Percentiles rank a stretch among this genome's conserved stretches.
Evolutionary conservation across 768 basidiomycete genomes (phyloP).

Genomic region (Suillus subluteus): DNA sequence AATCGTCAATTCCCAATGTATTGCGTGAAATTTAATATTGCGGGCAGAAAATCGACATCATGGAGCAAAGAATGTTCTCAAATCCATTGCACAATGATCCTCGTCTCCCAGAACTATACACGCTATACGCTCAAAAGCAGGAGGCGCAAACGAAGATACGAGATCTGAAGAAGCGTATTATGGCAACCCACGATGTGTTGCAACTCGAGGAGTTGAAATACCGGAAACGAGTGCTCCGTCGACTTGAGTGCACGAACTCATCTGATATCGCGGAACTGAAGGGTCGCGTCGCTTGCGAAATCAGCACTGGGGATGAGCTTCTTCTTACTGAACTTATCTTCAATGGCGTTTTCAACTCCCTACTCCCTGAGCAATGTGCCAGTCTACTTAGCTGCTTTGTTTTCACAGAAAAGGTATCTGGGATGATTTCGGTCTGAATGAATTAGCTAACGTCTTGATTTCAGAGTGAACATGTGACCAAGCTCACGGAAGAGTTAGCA

Average conservation of each 20-base stretch:
- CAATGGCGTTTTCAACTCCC: constrained; percentile 91
- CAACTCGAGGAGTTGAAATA: constrained; percentile 97
- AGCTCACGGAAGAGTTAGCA: constrained; percentile 91
- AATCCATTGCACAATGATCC: constrained; percentile 81
- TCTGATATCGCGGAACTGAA: constrained; percentile 98
- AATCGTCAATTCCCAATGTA: not conserved
- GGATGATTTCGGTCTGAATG: not conserved
- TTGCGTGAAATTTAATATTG: not conserved
- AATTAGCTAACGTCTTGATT: constrained; percentile 9
- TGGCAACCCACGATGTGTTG: constrained; percentile 87
- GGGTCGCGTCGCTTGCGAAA: constrained; percentile 97
- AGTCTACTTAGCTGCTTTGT: constrained; percentile 97
- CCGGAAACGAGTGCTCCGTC: constrained; percentile 90
- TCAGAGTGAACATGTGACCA: constrained; percentile 84
- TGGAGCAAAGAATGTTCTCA: constrained; percentile 85
- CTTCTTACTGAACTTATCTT: constrained; percentile 96
- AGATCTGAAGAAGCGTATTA: constrained; percentile 81
- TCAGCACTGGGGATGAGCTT: constrained; percentile 95
- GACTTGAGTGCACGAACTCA: constrained; percentile 86
- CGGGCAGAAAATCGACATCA: constrained; percentile 82
- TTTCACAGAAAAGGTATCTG: constrained; percentile 88
- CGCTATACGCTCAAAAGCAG: constrained; percentile 77
- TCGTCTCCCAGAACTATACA: constrained; percentile 79
- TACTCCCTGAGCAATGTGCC: constrained; percentile 91
- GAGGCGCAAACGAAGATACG: constrained; percentile 71